These are phyloP conservation scores for Hysterium pulicare DNA, from an alignment of 2,329 filamentous ascomycete genomes.

Conservation along the genomic window DNA sequence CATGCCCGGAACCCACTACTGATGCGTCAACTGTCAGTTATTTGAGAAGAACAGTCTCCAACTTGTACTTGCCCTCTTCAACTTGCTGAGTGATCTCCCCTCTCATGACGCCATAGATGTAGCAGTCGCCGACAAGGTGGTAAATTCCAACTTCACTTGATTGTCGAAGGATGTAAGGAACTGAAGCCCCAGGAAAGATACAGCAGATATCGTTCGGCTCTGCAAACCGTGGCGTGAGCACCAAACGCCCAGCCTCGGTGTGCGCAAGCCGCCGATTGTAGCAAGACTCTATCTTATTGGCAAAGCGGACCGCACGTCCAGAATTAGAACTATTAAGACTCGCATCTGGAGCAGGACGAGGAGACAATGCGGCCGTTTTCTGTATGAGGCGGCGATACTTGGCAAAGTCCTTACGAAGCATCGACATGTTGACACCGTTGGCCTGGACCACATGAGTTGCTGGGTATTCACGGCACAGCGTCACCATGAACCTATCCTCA, in stretches of 20 bases:
- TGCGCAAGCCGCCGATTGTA: background rate
- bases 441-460: background rate
- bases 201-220: background rate
- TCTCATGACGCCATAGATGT: constrained; percentile 1
- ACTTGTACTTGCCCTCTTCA: background rate
- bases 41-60: background rate
- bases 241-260: background rate
- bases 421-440: background rate
- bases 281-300: background rate
- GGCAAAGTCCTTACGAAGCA: background rate
- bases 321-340: background rate
- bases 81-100: background rate
- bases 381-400: background rate
- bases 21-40: too few relatives aligned
- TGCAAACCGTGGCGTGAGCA: background rate
- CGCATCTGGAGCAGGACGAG: background rate
- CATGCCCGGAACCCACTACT: too few relatives aligned
- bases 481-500: background rate
- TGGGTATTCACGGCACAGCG: background rate
- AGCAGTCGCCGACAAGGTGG: background rate
- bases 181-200: background rate
- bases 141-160: background rate
- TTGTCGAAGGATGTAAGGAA: background rate
- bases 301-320: background rate
- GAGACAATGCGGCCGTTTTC: background rate